phyloP scores from a whole-genome alignment of 352 stramenopile species.

The Phytopythium oedochilum region DNA sequence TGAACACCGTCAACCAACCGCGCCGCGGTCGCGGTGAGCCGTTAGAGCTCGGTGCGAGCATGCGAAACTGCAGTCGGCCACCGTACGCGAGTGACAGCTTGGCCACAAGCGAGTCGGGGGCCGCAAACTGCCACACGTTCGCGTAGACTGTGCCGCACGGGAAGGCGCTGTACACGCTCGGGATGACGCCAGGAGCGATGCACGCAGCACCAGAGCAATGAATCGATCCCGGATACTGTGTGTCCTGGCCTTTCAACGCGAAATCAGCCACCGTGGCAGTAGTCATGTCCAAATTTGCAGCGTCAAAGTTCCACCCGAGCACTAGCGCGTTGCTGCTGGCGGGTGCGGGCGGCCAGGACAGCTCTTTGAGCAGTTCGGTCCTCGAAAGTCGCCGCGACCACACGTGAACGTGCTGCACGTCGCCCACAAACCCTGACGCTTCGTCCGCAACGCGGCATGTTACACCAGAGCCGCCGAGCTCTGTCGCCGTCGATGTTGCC shows the following conservation, averaged over 20 bases:
- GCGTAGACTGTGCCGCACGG: constrained; percentile 61
- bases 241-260: constrained; percentile 33
- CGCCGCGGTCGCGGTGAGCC: constrained; percentile 42
- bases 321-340: constrained; percentile 49
- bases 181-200: constrained; percentile 23
- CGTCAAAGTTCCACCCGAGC: constrained; percentile 65
- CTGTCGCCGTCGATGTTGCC: neutral
- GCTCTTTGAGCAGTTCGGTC: constrained; percentile 43
- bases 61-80: constrained; percentile 60
- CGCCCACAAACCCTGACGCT: constrained; percentile 25
- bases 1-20: constrained; percentile 51
- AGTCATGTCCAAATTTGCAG: constrained; percentile 15
- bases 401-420: constrained; percentile 59
- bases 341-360: constrained; percentile 48
- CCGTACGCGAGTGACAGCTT: constrained; percentile 43
- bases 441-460: constrained; percentile 18
- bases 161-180: constrained; percentile 38
- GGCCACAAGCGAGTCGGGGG: constrained; percentile 20
- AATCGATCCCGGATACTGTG: constrained; percentile 39
- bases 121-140: constrained; percentile 69
- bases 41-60: constrained; percentile 68
- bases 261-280: constrained; percentile 36
- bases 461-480: constrained; percentile 4
- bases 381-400: constrained; percentile 44
- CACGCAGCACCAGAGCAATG: constrained; percentile 27